Evolutionary conservation across 768 basidiomycete genomes (phyloP), one percentile per base, ranked within the genome.

Genomic region (Boletellus ananiceps): DNA sequence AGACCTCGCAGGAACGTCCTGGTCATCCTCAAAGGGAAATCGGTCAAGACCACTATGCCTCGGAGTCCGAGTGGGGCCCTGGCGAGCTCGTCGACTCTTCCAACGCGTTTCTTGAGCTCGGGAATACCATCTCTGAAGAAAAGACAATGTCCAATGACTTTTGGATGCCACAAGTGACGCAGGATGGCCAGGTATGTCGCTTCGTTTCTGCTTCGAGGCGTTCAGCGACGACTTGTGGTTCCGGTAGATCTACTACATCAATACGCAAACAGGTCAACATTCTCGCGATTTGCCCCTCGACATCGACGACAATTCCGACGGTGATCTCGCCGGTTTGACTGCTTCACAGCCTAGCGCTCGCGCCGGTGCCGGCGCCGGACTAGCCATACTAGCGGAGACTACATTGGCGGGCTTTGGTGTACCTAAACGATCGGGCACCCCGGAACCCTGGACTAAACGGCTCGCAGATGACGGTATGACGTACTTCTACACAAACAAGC

Each of bases 191-290:
- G 79, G 93, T 88, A 62, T 63, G 82, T 68, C 33, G 18, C 47
- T 40, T 44, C 35, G n/a, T 32, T 36, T 18, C 47, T 47, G 27
- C 8, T 11, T 14, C 38, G 16, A 37, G 18, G 13, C 33, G 32
- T 31, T 7, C 18, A 41, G 29, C 33, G 34, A 42, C 37, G 14
- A 34, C 43, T 44, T 1, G 56, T 32, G 40, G 2, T 21, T 35
- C 16, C n/a, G 29, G 44, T 47, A 96, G 93, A 93, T 99, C 64
- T 94, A 84, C 74, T 99, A 97, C 70, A 79, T 91, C 55, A 99
- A 98, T 62, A 91, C 90, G 2, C 80, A 87, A 57, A 91, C 88
- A 5, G 88, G 88, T 29, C 79, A 90, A 65, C 82, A 81, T 36
- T 84, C 92, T 23, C 79, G 84, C 57, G 90, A 96, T 58, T 70